phyloP scores from a whole-genome alignment of 441 rosid genomes.

The Macaranga tanarius region DNA sequence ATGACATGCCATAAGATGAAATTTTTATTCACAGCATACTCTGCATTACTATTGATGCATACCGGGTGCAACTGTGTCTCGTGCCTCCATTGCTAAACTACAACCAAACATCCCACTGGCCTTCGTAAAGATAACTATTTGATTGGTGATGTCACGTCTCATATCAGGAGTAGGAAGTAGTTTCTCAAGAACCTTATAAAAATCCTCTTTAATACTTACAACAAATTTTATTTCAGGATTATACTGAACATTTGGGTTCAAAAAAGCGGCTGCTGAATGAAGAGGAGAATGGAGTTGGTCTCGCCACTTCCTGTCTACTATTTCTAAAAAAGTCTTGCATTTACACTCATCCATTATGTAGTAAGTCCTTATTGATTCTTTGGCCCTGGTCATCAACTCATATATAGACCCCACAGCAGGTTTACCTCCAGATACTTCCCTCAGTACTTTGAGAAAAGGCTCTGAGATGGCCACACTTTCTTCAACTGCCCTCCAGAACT shows the following conservation, averaged over 20 bases:
- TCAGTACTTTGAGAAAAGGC: conserved; percentile 75
- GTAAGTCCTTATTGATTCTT: conserved; percentile 81
- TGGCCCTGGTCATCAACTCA: conserved; percentile 83
- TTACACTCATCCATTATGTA: conserved; percentile 86
- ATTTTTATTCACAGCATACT: not conserved
- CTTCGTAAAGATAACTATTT: conserved; percentile 64
- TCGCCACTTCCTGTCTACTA: conserved; percentile 76
- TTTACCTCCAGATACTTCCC: conserved; percentile 82
- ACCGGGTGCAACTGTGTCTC: conserved; percentile 78
- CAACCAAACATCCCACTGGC: conserved; percentile 83
- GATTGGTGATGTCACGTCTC: conserved; percentile 77
- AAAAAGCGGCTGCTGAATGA: conserved; percentile 81
- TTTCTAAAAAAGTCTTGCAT: conserved; percentile 72
- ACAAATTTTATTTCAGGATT: conserved; percentile 76
- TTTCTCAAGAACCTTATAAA: conserved; percentile 77
- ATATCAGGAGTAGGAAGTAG: conserved; percentile 79
- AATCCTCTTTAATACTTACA: conserved; percentile 69
- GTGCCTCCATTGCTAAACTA: conserved; percentile 77
- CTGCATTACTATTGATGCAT: conserved; percentile 11
- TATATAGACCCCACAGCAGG: conserved; percentile 74
- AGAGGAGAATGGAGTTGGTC: conserved; percentile 81
- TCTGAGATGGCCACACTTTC: conserved; percentile 87
- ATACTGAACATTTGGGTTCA: conserved; percentile 81
- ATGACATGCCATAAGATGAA: not conserved
- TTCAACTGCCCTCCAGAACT: conserved; percentile 80